phyloP scores from a whole-genome alignment of 345 rosid species.

The Hevea brasiliensis region DNA sequence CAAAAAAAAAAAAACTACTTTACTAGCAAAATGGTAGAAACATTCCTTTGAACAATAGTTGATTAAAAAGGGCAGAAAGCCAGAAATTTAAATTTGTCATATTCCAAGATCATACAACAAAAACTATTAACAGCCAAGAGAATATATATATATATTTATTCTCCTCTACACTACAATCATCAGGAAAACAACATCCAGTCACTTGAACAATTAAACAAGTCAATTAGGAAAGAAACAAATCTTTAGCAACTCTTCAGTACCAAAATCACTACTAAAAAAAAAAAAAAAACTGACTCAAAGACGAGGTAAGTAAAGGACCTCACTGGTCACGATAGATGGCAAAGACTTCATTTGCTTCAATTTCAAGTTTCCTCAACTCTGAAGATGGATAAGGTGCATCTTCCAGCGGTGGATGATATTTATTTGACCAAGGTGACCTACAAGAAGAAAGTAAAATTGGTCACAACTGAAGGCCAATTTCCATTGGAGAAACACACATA shows the following conservation, averaged over 20 bases:
- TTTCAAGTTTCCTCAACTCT: conserved; percentile 80
- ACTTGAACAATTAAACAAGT: neutral
- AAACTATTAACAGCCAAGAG: neutral
- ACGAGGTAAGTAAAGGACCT: conserved; percentile 89
- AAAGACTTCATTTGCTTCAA: conserved; percentile 88
- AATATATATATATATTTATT: neutral
- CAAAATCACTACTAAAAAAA: conserved; percentile 1
- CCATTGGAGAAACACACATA: neutral
- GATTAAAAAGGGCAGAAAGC: neutral
- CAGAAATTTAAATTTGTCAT: neutral
- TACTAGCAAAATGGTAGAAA: neutral
- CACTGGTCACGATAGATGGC: conserved; percentile 97
- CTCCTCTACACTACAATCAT: neutral
- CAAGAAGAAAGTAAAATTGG: conserved; percentile 6
- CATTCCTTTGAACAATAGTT: neutral
- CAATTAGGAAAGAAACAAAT: neutral
- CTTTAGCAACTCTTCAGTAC: neutral
- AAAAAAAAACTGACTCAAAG: conserved; percentile 23
- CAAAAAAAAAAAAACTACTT: neutral
- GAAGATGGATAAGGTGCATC: conserved; percentile 80
- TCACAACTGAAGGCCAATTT: neutral
- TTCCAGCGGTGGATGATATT: conserved; percentile 72
- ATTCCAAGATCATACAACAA: neutral
- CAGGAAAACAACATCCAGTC: neutral
- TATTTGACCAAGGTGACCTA: conserved; percentile 96